phyloP scores from a whole-genome alignment of 2,329 filamentous ascomycete genomes.

The Tolypocladium amazonense region DNA sequence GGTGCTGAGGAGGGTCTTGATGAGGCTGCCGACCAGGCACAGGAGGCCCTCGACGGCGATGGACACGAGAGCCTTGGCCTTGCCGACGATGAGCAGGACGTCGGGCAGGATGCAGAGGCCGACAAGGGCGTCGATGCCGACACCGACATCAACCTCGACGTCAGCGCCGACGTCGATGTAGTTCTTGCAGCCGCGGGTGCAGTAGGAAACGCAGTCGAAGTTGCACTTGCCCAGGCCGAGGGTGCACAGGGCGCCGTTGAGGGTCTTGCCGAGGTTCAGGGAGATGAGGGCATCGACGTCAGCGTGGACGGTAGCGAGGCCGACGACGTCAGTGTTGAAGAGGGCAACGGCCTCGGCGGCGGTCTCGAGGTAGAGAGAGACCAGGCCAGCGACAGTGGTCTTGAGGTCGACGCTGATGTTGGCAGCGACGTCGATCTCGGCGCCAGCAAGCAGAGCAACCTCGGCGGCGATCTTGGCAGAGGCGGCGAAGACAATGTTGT shows the following conservation, averaged over 20 bases:
- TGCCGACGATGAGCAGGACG: constrained; percentile 16
- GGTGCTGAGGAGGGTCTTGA: constrained; percentile 15
- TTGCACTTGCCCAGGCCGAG: constrained; percentile 21
- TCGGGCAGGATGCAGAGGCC: constrained; percentile 22
- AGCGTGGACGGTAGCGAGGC: constrained; percentile 14
- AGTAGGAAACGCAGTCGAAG: constrained; percentile 27
- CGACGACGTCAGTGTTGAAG: constrained; percentile 25
- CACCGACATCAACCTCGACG: constrained; percentile 9
- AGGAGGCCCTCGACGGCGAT: constrained; percentile 19
- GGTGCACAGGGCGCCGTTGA: constrained; percentile 15
- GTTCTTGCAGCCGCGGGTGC: constrained; percentile 26
- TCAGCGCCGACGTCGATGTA: constrained; percentile 19
- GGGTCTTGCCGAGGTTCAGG: constrained; percentile 12
- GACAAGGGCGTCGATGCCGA: constrained; percentile 15
- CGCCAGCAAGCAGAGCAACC: constrained; percentile 10
- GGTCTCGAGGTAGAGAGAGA: constrained; percentile 20
- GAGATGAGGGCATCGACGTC: constrained; percentile 15
- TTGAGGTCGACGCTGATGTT: constrained; percentile 20
- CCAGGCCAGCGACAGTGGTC: constrained; percentile 18
- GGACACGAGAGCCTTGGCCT: constrained; percentile 13
- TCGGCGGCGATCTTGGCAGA: constrained; percentile 16
- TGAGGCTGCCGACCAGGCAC: constrained; percentile 20
- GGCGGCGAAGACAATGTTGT: constrained; percentile 23
- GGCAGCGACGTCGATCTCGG: constrained; percentile 9
- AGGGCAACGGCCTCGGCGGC: constrained; percentile 20